These are phyloP conservation scores for Penicillium malachiteum DNA, from an alignment of 495 filamentous ascomycete species.

Conservation along the genomic window DNA sequence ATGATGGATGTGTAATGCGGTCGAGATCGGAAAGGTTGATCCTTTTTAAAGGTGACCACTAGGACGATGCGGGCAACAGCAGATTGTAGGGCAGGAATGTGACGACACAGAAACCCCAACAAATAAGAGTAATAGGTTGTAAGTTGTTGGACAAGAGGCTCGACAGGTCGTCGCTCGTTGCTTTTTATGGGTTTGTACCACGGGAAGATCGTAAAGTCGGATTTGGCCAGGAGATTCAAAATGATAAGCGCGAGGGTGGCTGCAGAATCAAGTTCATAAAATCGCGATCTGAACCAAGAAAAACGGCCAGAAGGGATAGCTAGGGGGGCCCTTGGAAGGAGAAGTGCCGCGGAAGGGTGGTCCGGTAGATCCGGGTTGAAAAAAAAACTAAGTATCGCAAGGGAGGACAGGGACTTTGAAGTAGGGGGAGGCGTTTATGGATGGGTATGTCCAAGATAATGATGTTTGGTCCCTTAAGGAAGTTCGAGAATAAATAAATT, in stretches of 20 bases:
- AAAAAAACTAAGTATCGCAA: constrained; percentile 38
- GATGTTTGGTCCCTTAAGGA: background rate
- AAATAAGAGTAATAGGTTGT: constrained; percentile 18
- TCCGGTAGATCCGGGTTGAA: constrained; percentile 38
- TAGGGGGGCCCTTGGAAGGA: constrained; percentile 40
- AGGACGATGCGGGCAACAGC: constrained; percentile 33
- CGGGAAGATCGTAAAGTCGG: constrained; percentile 15
- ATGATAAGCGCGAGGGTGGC: constrained; percentile 30
- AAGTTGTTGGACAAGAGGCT: constrained; percentile 18
- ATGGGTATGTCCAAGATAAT: constrained; percentile 23
- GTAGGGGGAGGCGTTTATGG: constrained; percentile 10
- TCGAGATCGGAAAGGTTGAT: constrained; percentile 42
- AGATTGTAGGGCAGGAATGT: constrained; percentile 50
- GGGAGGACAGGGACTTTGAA: constrained; percentile 24
- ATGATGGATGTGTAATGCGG: constrained; percentile 35
- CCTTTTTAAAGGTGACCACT: constrained; percentile 41
- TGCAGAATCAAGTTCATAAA: constrained; percentile 29
- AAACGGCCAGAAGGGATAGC: constrained; percentile 30
- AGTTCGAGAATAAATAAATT: constrained; percentile 21
- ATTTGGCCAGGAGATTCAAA: constrained; percentile 8
- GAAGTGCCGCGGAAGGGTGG: constrained; percentile 37
- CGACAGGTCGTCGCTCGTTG: constrained; percentile 32
- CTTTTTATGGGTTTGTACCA: constrained; percentile 30
- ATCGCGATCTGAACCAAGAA: constrained; percentile 38
- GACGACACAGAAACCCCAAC: constrained; percentile 29